Evolutionary conservation across 768 basidiomycete species (phyloP).

Genomic region (Boletus reticuloceps): DNA sequence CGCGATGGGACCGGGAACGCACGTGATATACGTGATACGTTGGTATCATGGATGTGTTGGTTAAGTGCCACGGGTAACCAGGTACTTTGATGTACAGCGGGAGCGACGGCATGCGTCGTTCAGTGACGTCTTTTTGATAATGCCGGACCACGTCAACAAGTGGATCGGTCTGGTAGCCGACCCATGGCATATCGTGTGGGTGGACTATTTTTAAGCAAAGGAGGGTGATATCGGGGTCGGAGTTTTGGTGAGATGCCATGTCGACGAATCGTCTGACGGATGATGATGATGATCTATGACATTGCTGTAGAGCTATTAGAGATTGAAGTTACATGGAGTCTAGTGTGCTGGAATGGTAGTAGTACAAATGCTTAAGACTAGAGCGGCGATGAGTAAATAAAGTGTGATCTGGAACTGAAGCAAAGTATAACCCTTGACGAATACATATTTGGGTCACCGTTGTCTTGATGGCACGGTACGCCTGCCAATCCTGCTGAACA

Average conservation of each 20-base stretch:
- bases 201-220: constrained; percentile 3
- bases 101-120: constrained; percentile 34
- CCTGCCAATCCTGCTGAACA: constrained; percentile 10
- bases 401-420: neutral
- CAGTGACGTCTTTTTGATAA: constrained; percentile 34
- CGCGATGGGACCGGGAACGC: constrained; percentile 20
- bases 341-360: constrained; percentile 9
- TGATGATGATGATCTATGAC: neutral
- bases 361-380: constrained; percentile 16
- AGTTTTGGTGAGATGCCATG: constrained; percentile 7
- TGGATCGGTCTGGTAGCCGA: constrained; percentile 23
- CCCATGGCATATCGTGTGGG: constrained; percentile 10
- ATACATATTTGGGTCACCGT: constrained; percentile 4
- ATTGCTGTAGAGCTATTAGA: neutral
- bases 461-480: constrained; percentile 5
- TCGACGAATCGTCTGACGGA: no score
- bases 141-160: constrained; percentile 29
- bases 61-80: neutral
- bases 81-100: constrained; percentile 13
- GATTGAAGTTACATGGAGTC: neutral
- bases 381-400: constrained; percentile 8
- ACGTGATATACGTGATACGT: constrained; percentile 15
- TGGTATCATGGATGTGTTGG: neutral
- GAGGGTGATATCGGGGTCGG: constrained; percentile 2
- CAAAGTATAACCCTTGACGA: neutral